Evolutionary conservation across 2,329 filamentous ascomycete genomes (phyloP).

Genomic region (Fusarium dlaminii): DNA sequence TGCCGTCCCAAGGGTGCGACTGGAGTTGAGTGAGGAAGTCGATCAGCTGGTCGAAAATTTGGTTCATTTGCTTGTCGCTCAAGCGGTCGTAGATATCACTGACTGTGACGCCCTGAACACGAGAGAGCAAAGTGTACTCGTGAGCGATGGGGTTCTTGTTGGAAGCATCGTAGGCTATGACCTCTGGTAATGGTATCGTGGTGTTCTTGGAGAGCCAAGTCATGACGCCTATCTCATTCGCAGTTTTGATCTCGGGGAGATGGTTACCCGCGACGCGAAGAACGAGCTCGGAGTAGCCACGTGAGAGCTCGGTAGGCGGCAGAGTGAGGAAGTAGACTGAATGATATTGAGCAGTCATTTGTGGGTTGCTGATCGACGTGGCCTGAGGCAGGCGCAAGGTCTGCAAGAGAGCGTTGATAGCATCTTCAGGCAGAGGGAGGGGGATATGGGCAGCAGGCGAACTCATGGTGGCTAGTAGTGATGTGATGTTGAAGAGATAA

Average conservation of each 20-base stretch:
- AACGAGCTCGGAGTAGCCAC: not conserved
- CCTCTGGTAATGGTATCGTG: not conserved
- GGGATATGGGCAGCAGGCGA: not conserved
- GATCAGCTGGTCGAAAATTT: rapidly evolving
- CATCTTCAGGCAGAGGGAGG: rapidly evolving
- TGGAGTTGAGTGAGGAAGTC: not conserved
- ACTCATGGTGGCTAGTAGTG: not conserved
- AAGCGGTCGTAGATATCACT: not conserved
- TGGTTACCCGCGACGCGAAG: not conserved
- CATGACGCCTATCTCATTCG: not conserved
- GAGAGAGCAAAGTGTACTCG: not conserved
- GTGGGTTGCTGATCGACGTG: not conserved
- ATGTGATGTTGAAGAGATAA: not conserved
- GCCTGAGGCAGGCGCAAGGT: rapidly evolving
- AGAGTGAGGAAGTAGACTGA: not conserved
- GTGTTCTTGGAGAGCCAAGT: not conserved
- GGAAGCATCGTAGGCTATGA: not conserved
- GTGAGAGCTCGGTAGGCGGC: rapidly evolving
- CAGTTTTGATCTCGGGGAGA: not conserved
- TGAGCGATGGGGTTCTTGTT: rapidly evolving
- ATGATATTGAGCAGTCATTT: not conserved
- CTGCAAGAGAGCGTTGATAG: not conserved
- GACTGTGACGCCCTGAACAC: rapidly evolving
- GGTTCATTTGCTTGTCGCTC: not conserved
- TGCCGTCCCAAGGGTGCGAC: rapidly evolving